These are phyloP conservation scores for Cicer cuneatum DNA, from an alignment of 306 rosid genomes.

Conservation along the genomic window DNA sequence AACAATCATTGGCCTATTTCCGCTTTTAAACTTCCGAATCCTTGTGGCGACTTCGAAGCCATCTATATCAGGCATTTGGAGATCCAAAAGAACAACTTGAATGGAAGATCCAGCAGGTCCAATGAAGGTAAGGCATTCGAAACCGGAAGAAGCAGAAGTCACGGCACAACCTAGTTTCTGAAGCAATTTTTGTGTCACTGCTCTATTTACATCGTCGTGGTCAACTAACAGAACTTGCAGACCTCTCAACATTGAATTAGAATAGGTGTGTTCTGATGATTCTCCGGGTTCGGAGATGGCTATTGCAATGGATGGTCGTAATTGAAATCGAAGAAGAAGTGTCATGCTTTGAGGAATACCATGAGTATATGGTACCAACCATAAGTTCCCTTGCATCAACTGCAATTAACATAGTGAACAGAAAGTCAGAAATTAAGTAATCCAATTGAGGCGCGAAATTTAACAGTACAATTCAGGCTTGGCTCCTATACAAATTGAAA, in stretches of 20 bases:
- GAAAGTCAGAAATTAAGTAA: constrained; percentile 34
- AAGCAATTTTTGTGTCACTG: constrained; percentile 79
- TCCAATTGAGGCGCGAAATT: constrained; percentile 22
- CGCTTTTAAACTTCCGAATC: constrained; percentile 80
- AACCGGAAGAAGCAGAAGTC: constrained; percentile 78
- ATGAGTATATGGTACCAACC: constrained; percentile 72
- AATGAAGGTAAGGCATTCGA: constrained; percentile 76
- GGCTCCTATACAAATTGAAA: neutral
- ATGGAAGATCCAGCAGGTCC: constrained; percentile 69
- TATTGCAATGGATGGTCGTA: constrained; percentile 70
- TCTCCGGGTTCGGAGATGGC: constrained; percentile 85
- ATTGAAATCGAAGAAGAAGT: constrained; percentile 83
- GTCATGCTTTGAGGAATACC: constrained; percentile 91
- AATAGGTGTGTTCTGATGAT: constrained; percentile 62
- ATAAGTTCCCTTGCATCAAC: constrained; percentile 98
- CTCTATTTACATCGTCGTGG: constrained; percentile 89
- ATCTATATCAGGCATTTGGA: constrained; percentile 84
- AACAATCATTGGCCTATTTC: constrained; percentile 79
- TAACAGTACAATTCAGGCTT: constrained; percentile 2
- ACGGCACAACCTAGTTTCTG: constrained; percentile 91
- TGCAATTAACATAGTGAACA: constrained; percentile 50
- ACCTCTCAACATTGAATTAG: constrained; percentile 76
- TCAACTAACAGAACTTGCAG: constrained; percentile 83
- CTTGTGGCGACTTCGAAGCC: constrained; percentile 81
- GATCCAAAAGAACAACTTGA: constrained; percentile 80